Base-by-base conservation (phyloP, 2,329 filamentous ascomycete genomes). In the Ceratocystis papillata region DNA sequence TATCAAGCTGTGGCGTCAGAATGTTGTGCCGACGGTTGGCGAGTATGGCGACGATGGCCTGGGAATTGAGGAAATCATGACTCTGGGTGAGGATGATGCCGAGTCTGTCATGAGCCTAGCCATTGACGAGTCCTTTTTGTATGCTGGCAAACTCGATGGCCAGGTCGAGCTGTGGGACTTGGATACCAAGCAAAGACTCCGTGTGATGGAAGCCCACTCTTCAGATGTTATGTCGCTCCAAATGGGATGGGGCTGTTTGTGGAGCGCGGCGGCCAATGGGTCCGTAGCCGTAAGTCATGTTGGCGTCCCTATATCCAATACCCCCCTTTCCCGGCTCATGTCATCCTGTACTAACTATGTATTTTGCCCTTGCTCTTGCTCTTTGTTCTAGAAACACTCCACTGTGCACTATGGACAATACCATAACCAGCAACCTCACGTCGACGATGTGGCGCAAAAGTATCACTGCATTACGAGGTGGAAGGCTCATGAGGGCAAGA, bases 131-230 rank as follows among this genome's bases (percentile, higher is more conserved):
- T 92, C 91, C 0, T 95, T 99, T 70, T 80, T 99, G 3, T 99
- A 97, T 73, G 90, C 89, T 67, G 94, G 94, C 60, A 88, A 95
- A 70, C 83, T 91, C 0, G 86, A 89, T 48, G 95, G 94, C 25
- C 83, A 96, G 63, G 85, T 99, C 68, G 93, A 97, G 73, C 84
- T 99, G 10, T 99, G 95, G 93, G 95, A 99, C 73, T 80, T 99
- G 15, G 93, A 97, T 73, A 97, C 94, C 0, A 86, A 88, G 65
- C 94, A 99, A 75, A 86, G 94, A 62, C 81, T 99, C 57, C 83
- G 94, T 67, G 91, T 90, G 20, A 87, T 99, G 72, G 91, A 88
- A 72, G 85, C 87, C 0, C 88, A 91, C 70, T 84, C 83, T 44
- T 87, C 86, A 55, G 90, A 97, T 73, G 84, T 97, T 62, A 90